Base-by-base conservation (phyloP, 495 filamentous ascomycete species). In the Acidiella bohemica region DNA sequence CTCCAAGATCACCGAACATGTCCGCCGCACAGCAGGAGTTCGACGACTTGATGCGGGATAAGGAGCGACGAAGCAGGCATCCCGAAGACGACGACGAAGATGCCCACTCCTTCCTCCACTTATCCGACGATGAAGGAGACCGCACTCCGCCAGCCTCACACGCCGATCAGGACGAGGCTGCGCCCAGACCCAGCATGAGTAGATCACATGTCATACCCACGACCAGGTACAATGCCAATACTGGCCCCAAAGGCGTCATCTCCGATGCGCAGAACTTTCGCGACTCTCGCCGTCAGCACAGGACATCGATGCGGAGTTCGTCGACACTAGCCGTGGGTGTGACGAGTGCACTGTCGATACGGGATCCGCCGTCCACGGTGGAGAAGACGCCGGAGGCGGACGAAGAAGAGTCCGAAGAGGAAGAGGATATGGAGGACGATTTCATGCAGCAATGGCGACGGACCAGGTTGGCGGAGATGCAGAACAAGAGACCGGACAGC, bases 181-280 rank as follows among this genome's bases (percentile, higher is more conserved):
- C 66, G 49, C 76, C 71, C 70, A 56, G 70, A 26, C 63, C 67
- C 34, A 56, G 57, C 32, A 65, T 78, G 54, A 78, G 73, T 43
- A 71, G 72, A 7, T 10, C 17, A 11, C n/a, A 4, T 37, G 88
- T 79, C 62, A 52, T 64, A n/a, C 60, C 60, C 9, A 28, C 31
- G 9, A 54, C 49, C 30, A 46, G 49, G 21, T 60, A 55, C 35
- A 76, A 90, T 51, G 73, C 73, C 46, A 82, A 90, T 52, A 92
- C 92, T n/a, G 90, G 90, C 19, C 92, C 94, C 40, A 96, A 96
- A 65, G 90, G 90, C 49, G 90, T 97, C 59, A 95, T 97, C 46
- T 86, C 92, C 49, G 90, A 97, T 55, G 90, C 90, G 18, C 74
- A 82, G 46, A 78, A 82, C 38, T 96, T 87, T 55, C 86, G 95